Evolutionary conservation across 1,139 yeast species (phyloP).

Genomic region (Kodamaea sp.): DNA sequence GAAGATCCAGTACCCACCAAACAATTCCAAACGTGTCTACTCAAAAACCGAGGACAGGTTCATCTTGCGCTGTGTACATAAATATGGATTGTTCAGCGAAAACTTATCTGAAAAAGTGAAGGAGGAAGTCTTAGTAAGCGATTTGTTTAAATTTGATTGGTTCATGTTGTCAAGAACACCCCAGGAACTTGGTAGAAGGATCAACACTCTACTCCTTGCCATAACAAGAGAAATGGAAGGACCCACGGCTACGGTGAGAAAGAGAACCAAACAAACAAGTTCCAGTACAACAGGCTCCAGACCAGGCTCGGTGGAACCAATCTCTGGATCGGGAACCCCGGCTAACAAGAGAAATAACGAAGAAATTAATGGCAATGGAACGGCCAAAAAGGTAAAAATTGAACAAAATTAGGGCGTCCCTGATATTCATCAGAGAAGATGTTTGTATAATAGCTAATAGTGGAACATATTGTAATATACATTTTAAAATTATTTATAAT

Average conservation of each 20-base stretch:
- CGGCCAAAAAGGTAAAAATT: no score
- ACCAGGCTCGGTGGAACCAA: slow-evolving; percentile 37
- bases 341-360: slow-evolving; percentile 10
- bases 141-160: slow-evolving; percentile 86
- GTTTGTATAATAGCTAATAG: no score
- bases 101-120: slow-evolving; percentile 74
- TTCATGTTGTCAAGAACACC: slow-evolving; percentile 82
- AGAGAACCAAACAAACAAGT: slow-evolving; percentile 26
- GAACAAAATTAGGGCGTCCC: no score
- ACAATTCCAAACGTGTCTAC: slow-evolving; percentile 82
- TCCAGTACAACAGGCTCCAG: slow-evolving; percentile 33
- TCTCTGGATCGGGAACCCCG: slow-evolving; percentile 6
- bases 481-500: no score
- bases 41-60: slow-evolving; percentile 87
- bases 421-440: no score
- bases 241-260: slow-evolving; percentile 49
- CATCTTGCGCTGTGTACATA: slow-evolving; percentile 68
- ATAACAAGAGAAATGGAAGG: slow-evolving; percentile 81
- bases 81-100: slow-evolving; percentile 73
- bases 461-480: no score
- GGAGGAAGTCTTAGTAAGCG: slow-evolving; percentile 71
- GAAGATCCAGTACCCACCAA: slow-evolving; percentile 83
- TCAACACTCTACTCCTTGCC: slow-evolving; percentile 75
- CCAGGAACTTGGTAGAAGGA: slow-evolving; percentile 79
- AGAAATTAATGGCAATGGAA: slow-evolving; percentile 8